Evolutionary conservation across 2,329 filamentous ascomycete species (phyloP).

Genomic region (Aulographum hederae): DNA sequence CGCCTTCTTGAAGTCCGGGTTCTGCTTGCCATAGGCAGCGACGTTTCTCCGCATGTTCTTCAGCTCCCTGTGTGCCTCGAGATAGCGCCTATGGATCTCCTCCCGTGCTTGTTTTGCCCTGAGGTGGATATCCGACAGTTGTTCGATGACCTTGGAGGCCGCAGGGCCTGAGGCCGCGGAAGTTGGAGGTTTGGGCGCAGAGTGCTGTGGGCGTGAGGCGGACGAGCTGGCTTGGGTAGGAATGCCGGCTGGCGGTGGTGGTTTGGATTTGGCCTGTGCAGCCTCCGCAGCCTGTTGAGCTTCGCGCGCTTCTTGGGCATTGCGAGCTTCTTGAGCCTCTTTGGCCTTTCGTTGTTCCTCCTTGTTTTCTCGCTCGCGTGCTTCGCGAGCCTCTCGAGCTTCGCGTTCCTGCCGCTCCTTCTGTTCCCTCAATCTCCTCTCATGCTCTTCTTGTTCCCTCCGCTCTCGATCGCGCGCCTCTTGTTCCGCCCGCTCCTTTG

Average conservation of each 20-base stretch:
- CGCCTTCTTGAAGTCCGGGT: slow-evolving; percentile 40
- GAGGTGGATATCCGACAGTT: background rate
- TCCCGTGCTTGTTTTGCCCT: slow-evolving; percentile 20
- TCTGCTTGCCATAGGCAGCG: slow-evolving; percentile 33
- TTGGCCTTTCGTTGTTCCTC: background rate
- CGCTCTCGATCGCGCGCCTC: slow-evolving; percentile 14
- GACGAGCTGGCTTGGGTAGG: background rate
- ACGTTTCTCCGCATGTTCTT: slow-evolving; percentile 41
- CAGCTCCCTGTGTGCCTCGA: slow-evolving; percentile 46
- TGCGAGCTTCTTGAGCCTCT: no score
- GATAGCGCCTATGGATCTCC: slow-evolving; percentile 27
- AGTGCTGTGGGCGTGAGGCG: background rate
- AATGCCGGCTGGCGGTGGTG: background rate
- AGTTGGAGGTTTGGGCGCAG: background rate
- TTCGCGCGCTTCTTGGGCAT: slow-evolving; percentile 1
- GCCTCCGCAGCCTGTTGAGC: background rate
- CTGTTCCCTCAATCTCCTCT: slow-evolving; percentile 27
- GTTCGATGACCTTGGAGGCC: background rate
- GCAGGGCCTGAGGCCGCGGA: background rate
- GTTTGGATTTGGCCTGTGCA: background rate
- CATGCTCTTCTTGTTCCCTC: slow-evolving; percentile 25
- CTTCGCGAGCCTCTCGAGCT: background rate
- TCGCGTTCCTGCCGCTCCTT: no score
- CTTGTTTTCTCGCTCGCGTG: background rate
- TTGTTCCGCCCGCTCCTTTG: slow-evolving; percentile 6